Conservation (phyloP, 352 stramenopile species). For the Pythium pectinolyticum region DNA sequence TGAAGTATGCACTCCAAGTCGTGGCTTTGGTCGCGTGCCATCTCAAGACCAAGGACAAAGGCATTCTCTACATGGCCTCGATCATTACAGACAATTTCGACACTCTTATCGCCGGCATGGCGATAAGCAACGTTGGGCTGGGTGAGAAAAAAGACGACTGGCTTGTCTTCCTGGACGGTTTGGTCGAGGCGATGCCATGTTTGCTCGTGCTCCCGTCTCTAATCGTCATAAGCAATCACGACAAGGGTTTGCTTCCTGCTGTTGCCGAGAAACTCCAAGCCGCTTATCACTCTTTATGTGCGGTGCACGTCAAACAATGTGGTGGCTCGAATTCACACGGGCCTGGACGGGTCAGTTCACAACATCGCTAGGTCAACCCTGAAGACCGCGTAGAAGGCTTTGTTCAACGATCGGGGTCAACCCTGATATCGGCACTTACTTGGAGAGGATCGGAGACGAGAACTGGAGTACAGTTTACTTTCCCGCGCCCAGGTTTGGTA, state of each 20-base stretch:
- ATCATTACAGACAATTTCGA: slow-evolving; percentile 16
- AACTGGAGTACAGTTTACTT: slow-evolving; percentile 2
- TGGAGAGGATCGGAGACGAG: slow-evolving; percentile 4
- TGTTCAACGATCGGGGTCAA: not conserved
- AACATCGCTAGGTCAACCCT: not conserved
- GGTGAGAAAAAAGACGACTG: slow-evolving; percentile 13
- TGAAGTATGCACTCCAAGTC: slow-evolving; percentile 2
- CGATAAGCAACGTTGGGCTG: not conserved
- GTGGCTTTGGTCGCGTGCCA: slow-evolving; percentile 9
- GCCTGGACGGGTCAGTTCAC: slow-evolving; percentile 1
- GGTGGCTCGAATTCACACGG: not conserved
- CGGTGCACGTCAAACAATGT: slow-evolving; percentile 20
- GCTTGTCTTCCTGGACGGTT: not conserved
- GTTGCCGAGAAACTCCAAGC: not conserved
- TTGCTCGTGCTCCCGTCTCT: not conserved
- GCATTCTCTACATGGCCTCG: slow-evolving; percentile 2
- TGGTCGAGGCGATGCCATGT: not conserved
- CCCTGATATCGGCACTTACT: not conserved
- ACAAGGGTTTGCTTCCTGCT: slow-evolving; percentile 10
- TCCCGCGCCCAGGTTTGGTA: slow-evolving; percentile 6
- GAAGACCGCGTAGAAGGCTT: not conserved
- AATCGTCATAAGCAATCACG: slow-evolving; percentile 8
- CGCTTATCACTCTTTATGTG: slow-evolving; percentile 13
- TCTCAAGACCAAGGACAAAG: slow-evolving; percentile 12
- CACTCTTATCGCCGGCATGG: slow-evolving; percentile 8